A percentile compares a stretch with the other conserved stretches of the same genome.
Conservation (phyloP, 345 rosid species). For the Citrus reticulata region DNA sequence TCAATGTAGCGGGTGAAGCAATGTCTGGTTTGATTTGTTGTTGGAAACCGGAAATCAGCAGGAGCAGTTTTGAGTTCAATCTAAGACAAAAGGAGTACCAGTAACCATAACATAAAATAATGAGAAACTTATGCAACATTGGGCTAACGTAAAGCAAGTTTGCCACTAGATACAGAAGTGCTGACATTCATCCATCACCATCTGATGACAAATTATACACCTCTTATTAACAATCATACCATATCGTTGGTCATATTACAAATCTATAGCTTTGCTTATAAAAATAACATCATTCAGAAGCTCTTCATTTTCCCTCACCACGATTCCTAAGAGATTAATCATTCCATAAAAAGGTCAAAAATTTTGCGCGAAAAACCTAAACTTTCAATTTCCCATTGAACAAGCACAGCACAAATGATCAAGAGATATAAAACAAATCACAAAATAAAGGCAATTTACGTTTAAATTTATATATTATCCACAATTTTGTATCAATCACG, state of each 20-base stretch:
- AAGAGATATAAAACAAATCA: neutral
- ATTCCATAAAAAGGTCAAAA: neutral
- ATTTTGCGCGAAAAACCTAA: neutral
- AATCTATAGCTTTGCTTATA: neutral
- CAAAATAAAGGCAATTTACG: neutral
- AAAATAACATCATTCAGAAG: neutral
- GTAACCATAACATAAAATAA: neutral
- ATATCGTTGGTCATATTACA: neutral
- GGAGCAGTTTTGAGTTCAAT: constrained; percentile 78
- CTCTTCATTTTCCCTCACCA: neutral
- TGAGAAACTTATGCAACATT: neutral
- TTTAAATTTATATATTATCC: neutral
- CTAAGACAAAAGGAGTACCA: constrained; percentile 15
- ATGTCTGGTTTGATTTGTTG: constrained; percentile 77
- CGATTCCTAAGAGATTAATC: neutral
- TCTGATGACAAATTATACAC: neutral
- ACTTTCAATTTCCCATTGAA: neutral
- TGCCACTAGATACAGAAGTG: neutral
- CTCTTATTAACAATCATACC: neutral
- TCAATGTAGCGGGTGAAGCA: constrained; percentile 81
- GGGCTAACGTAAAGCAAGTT: neutral
- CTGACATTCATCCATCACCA: neutral
- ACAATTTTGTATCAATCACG: neutral
- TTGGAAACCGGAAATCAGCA: constrained; percentile 74
- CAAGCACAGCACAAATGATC: neutral